phyloP scores from a whole-genome alignment of 2,329 filamentous ascomycete species.

The Colletotrichum simmondsii region DNA sequence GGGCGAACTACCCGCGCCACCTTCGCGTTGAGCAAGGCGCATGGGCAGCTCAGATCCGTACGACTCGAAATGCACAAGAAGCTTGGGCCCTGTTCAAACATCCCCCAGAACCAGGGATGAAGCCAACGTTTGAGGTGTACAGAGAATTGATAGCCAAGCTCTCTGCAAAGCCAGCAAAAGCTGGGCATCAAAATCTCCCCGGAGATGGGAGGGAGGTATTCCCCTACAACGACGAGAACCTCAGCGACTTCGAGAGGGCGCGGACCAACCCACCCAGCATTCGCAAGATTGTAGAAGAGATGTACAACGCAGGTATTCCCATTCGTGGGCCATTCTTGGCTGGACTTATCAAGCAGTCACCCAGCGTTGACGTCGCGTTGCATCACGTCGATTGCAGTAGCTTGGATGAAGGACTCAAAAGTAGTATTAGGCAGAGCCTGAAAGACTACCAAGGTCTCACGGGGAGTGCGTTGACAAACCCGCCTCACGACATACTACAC shows the following conservation, averaged over 20 bases:
- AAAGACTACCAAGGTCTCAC: neutral
- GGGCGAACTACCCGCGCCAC: conserved; percentile 14
- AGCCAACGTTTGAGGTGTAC: conserved; percentile 59
- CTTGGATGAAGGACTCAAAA: conserved; percentile 5
- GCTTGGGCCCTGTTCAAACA: conserved; percentile 65
- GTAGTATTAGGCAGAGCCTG: neutral
- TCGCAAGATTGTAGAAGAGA: conserved; percentile 67
- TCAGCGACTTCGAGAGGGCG: conserved; percentile 73
- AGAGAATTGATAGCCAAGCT: conserved; percentile 71
- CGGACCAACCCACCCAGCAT: conserved; percentile 70
- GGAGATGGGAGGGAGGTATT: conserved; percentile 46
- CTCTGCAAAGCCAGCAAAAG: conserved; percentile 45
- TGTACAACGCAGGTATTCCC: conserved; percentile 60
- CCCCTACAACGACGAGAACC: conserved; percentile 55
- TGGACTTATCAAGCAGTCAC: conserved; percentile 23
- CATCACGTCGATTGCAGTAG: conserved; percentile 41
- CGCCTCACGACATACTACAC: conserved; percentile 45
- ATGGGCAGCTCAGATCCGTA: conserved; percentile 68
- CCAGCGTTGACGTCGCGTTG: conserved; percentile 36
- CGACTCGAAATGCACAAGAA: conserved; percentile 70
- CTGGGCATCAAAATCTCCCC: conserved; percentile 32
- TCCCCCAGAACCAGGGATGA: conserved; percentile 45
- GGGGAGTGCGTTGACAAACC: neutral
- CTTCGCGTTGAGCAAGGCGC: conserved; percentile 26
- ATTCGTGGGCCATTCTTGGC: conserved; percentile 35